Evolutionary conservation across 768 basidiomycete species (phyloP).

Genomic region (Scleroderma bovista): DNA sequence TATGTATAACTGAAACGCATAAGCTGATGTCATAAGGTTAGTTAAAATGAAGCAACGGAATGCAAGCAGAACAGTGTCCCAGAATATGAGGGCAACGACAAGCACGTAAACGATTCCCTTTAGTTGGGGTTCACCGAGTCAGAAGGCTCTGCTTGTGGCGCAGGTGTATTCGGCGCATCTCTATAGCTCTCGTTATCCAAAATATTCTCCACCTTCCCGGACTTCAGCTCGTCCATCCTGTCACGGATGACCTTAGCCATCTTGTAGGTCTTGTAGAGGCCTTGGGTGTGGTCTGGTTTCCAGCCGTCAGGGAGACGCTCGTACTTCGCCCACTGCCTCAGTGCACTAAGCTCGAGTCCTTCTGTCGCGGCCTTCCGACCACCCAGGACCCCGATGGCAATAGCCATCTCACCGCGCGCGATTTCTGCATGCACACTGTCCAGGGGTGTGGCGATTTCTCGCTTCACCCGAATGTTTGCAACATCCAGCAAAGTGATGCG

Average conservation of each 20-base stretch:
- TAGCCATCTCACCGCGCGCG: conserved; percentile 63
- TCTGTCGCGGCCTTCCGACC: conserved; percentile 31
- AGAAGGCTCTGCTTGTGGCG: not conserved
- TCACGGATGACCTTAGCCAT: conserved; percentile 25
- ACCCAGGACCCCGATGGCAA: conserved; percentile 48
- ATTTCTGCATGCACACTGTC: conserved; percentile 50
- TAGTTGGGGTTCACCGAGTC: too few species aligned
- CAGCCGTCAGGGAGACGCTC: conserved; percentile 45
- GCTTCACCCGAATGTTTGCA: conserved; percentile 44
- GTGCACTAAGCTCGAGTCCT: conserved; percentile 42
- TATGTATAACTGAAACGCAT: too few species aligned
- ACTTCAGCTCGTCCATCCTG: conserved; percentile 20
- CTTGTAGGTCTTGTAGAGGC: conserved; percentile 25
- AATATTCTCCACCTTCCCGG: conserved; percentile 13
- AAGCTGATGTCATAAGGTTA: too few species aligned
- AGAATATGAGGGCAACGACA: too few species aligned
- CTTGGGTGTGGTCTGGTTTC: conserved; percentile 26
- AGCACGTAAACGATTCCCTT: too few species aligned
- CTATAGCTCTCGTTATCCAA: conserved; percentile 10
- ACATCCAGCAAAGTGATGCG: conserved; percentile 33
- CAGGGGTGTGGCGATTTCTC: conserved; percentile 42
- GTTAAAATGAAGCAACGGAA: too few species aligned
- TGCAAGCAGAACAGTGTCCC: too few species aligned
- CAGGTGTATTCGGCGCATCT: not conserved
- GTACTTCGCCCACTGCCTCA: conserved; percentile 45